Base-by-base conservation (phyloP, 2,329 filamentous ascomycete species). In the Cladophialophora psammophila region DNA sequence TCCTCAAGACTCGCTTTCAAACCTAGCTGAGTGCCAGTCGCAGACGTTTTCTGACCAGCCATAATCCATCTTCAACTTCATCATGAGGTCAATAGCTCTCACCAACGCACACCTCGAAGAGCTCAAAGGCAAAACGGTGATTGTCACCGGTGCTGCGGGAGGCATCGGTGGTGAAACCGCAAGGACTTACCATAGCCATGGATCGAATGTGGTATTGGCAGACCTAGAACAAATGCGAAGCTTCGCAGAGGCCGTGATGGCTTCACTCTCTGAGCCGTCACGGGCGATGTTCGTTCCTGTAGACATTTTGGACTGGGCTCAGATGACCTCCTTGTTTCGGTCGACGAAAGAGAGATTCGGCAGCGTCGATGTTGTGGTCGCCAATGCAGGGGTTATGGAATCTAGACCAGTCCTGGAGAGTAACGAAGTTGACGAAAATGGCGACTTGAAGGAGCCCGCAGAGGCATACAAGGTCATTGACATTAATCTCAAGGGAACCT, bases 401-500 rank as follows among this genome's bases (percentile, higher is more conserved):
- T 45, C 53, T n/a, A 9, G 13, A n/a, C 36, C 7, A 2, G 18
- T 64, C 40, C 38, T 59, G 6, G 61, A 64, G 12, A 15, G n/a
- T 15, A n/a, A 60, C n/a, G 36, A 48, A 5, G 54, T 36, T 8
- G 61, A 64, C 26, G 52, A 26, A 15, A 26, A 55, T 12, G 58
- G 64, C n/a, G 10, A 50, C 26, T 38, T 52, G 9, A 56, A 36
- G 32, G 64, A 66, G 32, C 36, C 40, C 18, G 4, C 2, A 8
- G 64, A 58, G 12, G 45, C 48, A 4, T 35, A 42, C 35, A 55
- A 35, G 31, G 76, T 79, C 0, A 72, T 79, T 55, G 80, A 81
- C 68, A 75, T 82, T 2, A 82, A 83, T 72, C 53, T 82, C 3
- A 82, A 80, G 67, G 81, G 80, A 0, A 79, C 79, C 0, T 74